A percentile compares a stretch with the other conserved stretches of the same genome.
Conservation (phyloP, 2,329 filamentous ascomycete genomes). For the Dactylellina leptospora region DNA sequence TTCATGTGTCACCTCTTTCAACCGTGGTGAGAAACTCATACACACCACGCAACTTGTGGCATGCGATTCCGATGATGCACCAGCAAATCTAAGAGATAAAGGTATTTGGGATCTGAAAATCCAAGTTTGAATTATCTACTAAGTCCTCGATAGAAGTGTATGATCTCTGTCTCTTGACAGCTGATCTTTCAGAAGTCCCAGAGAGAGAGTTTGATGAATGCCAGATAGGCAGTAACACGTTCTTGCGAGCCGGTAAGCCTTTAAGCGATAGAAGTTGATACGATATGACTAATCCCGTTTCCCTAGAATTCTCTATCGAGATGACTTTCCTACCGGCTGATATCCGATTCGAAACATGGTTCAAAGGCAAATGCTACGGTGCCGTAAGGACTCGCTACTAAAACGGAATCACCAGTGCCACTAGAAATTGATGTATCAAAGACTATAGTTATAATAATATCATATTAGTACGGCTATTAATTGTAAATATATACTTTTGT, state of each 20-base stretch:
- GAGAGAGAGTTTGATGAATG: constrained; percentile 52
- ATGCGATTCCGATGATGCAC: constrained; percentile 47
- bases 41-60: constrained; percentile 49
- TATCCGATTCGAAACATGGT: constrained; percentile 52
- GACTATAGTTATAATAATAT: neutral
- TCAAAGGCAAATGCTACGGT: constrained; percentile 52
- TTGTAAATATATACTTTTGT: constrained; percentile 2
- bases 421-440: neutral
- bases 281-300: too few species aligned
- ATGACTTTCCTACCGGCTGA: constrained; percentile 51
- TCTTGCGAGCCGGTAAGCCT: constrained; percentile 45
- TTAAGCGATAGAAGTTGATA: neutral
- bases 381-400: constrained; percentile 50
- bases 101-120: constrained; percentile 1
- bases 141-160: constrained; percentile 43
- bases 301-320: constrained; percentile 51
- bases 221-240: constrained; percentile 51
- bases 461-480: neutral
- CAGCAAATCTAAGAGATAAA: constrained; percentile 45
- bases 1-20: constrained; percentile 51
- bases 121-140: neutral
- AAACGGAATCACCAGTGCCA: neutral
- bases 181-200: constrained; percentile 48
- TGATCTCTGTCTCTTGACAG: constrained; percentile 50
- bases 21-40: constrained; percentile 49